Evolutionary conservation across 2,329 filamentous ascomycete genomes (phyloP).

Genomic region (Ambrosiella beaveri): DNA sequence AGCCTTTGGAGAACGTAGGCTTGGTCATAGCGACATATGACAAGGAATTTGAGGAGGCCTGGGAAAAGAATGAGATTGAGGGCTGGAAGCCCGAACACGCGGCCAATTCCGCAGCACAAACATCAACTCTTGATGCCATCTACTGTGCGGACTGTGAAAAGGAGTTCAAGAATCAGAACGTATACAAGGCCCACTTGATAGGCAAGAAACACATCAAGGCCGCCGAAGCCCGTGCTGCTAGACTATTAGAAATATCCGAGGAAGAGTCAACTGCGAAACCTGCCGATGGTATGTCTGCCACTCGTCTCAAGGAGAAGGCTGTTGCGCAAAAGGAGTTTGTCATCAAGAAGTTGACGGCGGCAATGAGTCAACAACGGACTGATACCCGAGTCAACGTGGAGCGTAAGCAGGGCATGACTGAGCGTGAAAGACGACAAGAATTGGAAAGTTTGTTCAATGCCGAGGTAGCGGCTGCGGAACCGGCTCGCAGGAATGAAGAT

Average conservation of each 20-base stretch:
- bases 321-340: conserved; percentile 80
- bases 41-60: conserved; percentile 65
- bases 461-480: conserved; percentile 1
- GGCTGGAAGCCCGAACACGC: conserved; percentile 53
- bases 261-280: conserved; percentile 17
- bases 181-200: conserved; percentile 74
- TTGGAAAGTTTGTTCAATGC: conserved; percentile 68
- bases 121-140: conserved; percentile 38
- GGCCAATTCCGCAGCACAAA: conserved; percentile 20
- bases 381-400: conserved; percentile 92
- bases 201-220: conserved; percentile 89
- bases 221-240: conserved; percentile 44
- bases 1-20: conserved; percentile 72
- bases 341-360: conserved; percentile 58
- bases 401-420: conserved; percentile 92
- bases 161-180: conserved; percentile 88
- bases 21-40: conserved; percentile 62
- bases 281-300: conserved; percentile 23
- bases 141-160: conserved; percentile 90
- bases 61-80: conserved; percentile 61
- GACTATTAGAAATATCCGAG: conserved; percentile 22
- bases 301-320: conserved; percentile 65
- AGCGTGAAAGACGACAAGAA: conserved; percentile 85
- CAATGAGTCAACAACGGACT: conserved; percentile 72
- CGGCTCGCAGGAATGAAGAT: conserved; percentile 29